Percentiles rank a stretch among this genome's conserved stretches.
Evolutionary conservation across 1,139 yeast genomes (phyloP).

Genomic region (Lizanozyma gosingica): DNA sequence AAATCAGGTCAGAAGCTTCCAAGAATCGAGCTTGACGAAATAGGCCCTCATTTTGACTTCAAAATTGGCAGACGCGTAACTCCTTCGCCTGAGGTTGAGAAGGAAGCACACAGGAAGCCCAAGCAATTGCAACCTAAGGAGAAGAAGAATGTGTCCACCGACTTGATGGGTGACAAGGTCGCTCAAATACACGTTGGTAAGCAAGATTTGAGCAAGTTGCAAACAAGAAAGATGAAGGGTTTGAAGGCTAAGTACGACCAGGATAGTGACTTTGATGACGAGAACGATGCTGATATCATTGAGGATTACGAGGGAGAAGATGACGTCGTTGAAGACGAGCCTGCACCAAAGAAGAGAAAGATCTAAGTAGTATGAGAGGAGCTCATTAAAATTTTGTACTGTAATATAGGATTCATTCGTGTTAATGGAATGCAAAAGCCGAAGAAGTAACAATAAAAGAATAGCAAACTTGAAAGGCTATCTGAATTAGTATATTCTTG

Average conservation of each 20-base stretch:
- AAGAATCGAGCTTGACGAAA: constrained; percentile 87
- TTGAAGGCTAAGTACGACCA: constrained; percentile 82
- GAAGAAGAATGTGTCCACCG: constrained; percentile 84
- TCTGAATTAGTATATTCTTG: too few species aligned
- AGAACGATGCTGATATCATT: constrained; percentile 38
- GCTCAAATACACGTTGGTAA: constrained; percentile 95
- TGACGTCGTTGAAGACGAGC: constrained; percentile 27
- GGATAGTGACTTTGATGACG: constrained; percentile 35
- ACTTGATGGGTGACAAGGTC: constrained; percentile 90
- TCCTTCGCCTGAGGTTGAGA: constrained; percentile 85
- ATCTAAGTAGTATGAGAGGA: too few species aligned
- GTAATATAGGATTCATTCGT: too few species aligned
- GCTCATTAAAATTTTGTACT: too few species aligned
- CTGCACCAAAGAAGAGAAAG: constrained; percentile 27
- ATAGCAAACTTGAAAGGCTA: too few species aligned
- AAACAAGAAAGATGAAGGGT: constrained; percentile 98
- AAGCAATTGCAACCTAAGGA: constrained; percentile 74
- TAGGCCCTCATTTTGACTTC: constrained; percentile 94
- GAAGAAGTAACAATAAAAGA: too few species aligned
- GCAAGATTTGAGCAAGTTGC: constrained; percentile 84
- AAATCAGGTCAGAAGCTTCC: constrained; percentile 85
- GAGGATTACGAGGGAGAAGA: constrained; percentile 33
- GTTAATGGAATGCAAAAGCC: too few species aligned
- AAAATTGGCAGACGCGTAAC: constrained; percentile 78
- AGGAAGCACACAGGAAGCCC: constrained; percentile 79